Evolutionary conservation across 805 yeast species (phyloP), one percentile per base, ranked within the genome.

Genomic region (Lachancea kluyveri): DNA sequence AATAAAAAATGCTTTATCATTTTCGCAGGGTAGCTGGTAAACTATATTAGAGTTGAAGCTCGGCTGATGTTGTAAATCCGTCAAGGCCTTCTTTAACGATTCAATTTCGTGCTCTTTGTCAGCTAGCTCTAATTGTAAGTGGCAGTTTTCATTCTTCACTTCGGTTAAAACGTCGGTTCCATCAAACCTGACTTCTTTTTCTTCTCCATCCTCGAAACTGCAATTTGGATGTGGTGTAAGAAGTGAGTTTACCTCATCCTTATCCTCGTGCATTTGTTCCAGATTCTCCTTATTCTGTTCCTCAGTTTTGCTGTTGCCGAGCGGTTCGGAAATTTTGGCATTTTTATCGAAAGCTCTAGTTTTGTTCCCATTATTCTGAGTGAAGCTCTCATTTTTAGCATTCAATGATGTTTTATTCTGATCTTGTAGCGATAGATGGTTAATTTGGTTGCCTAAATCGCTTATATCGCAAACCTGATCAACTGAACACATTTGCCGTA

Each of bases 101-200:
- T 25, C 18, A 6, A 48, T 20, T 21, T 47, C 48, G 11, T 42
- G 40, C 11, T 45, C 41, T 18, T 46, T 50, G 26, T 49, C 48
- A 14, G 38, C 34, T 8, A 49, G 37, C 8, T 42, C 46, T 28
- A 49, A 25, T 18, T 40, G 40, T 31, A 51, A 31, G 36, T 48
- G 51, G 24, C 41, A 49, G 21, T 44, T 46, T 24, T 48, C 52
- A 24, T 50, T 46, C 24, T 38, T 37, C 12, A 43, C 15, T 29
- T 31, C 37, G 8, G 36, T 24, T n/a, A 42, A 22, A 22, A 22
- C 12, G 6, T n/a, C 6, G 13, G 9, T 13, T 10, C 12, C 11
- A 22, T 7, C 11, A n/a, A n/a, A 6, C 9, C 12, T n/a, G 8
- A 13, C 24, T 7, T 10, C 10, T 19, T 19, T 10, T 19, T 19